A percentile compares a stretch with the other conserved stretches of the same genome.
phyloP scores from a whole-genome alignment of 306 rosid species.

The Pueraria montana region DNA sequence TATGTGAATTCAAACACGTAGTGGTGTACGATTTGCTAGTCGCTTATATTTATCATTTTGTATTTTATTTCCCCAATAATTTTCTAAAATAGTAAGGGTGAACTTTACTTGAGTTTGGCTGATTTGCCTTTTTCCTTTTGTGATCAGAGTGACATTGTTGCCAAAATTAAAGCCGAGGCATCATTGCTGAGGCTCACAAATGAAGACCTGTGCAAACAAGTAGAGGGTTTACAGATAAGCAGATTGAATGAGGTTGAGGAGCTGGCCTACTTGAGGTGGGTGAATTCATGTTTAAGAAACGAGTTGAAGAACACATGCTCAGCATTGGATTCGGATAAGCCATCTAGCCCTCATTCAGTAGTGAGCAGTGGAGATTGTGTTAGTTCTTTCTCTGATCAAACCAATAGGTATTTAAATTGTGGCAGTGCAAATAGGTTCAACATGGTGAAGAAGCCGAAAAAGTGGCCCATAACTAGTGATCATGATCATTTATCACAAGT shows the following conservation, averaged over 20 bases:
- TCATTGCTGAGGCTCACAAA: slow-evolving; percentile 79
- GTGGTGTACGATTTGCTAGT: background rate
- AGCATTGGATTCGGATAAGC: slow-evolving; percentile 60
- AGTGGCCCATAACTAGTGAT: slow-evolving; percentile 78
- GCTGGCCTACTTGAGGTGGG: slow-evolving; percentile 98
- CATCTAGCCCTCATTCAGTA: slow-evolving; percentile 63
- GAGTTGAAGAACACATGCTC: slow-evolving; percentile 86
- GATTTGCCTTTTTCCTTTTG: background rate
- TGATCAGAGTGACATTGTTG: slow-evolving; percentile 76
- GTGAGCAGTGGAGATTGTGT: slow-evolving; percentile 63
- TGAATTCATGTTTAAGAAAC: slow-evolving; percentile 85
- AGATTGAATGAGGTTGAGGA: slow-evolving; percentile 97
- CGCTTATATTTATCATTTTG: background rate
- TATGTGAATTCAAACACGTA: background rate
- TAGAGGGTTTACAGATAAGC: slow-evolving; percentile 92
- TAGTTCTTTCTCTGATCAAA: slow-evolving; percentile 64
- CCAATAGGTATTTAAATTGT: slow-evolving; percentile 57
- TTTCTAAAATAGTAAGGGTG: background rate
- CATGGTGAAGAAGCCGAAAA: slow-evolving; percentile 76
- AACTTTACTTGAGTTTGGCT: background rate
- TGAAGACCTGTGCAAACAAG: slow-evolving; percentile 96
- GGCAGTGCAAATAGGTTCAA: slow-evolving; percentile 66
- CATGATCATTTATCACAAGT: slow-evolving; percentile 65
- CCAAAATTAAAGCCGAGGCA: slow-evolving; percentile 92
- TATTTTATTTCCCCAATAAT: background rate